These are phyloP conservation scores for Gamsiella multidivaricata DNA, from an alignment of 192 early-diverging fungal genomes.

Conservation along the genomic window DNA sequence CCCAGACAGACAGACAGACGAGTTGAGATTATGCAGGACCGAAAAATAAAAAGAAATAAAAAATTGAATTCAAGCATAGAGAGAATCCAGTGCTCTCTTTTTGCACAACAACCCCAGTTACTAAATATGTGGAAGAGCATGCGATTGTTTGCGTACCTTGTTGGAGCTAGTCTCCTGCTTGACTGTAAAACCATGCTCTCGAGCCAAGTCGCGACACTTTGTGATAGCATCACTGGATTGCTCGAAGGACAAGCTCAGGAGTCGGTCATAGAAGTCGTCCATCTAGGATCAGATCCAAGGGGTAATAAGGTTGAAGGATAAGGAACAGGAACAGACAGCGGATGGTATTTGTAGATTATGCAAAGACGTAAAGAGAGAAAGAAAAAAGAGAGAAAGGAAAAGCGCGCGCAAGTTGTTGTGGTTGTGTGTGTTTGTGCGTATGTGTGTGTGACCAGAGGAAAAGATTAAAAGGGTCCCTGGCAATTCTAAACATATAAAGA, in stretches of 20 bases:
- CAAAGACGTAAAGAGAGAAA: no score
- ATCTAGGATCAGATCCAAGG: slow-evolving; percentile 41
- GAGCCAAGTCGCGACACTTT: slow-evolving; percentile 60
- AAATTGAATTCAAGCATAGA: no score
- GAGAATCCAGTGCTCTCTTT: not conserved
- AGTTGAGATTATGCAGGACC: no score
- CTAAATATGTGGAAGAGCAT: no score
- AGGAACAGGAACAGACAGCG: not conserved
- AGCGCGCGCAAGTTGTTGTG: not conserved
- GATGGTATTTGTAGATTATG: no score
- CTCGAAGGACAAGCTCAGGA: slow-evolving; percentile 61
- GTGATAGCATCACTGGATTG: slow-evolving; percentile 54
- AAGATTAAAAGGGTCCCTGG: not conserved
- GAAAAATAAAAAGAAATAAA: no score
- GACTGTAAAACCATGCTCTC: slow-evolving; percentile 64
- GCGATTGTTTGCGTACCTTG: slow-evolving; percentile 59
- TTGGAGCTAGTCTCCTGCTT: slow-evolving; percentile 70
- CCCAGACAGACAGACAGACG: no score
- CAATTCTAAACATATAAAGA: not conserved
- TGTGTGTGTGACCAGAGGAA: not conserved
- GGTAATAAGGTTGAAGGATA: not conserved
- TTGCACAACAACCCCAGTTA: no score
- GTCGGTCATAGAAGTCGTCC: slow-evolving; percentile 63
- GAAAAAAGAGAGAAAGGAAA: slow-evolving; percentile 2
- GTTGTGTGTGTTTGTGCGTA: not conserved